Evolutionary conservation across 768 basidiomycete genomes (phyloP), one percentile per base, ranked within the genome.

Genomic region (Auricularia cornea): DNA sequence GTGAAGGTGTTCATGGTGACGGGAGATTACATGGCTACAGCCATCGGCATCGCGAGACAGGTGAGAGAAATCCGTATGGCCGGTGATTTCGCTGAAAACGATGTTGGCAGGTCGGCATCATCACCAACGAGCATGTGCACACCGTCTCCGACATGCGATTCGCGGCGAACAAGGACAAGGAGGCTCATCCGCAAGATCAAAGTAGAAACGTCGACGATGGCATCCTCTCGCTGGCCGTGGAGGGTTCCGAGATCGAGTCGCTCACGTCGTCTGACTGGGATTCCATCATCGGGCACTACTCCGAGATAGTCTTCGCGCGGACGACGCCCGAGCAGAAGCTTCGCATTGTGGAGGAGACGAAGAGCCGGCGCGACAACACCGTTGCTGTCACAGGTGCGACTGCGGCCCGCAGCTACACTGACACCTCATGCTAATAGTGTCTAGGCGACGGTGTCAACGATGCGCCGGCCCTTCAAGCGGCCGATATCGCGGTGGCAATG

Each of bases 281-380:
- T 59, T 66, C 70, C 20, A 62, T 79, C 5, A 63, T 78, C 35
- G 76, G 77, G 14, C 33, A 67, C 1, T 80, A 80, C 63, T 74
- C 73, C 14, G 75, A 79, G 60, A 75, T 84, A 33, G 82, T 81
- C 1, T 84, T 85, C 56, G 81, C 83, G 0, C 74, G 84, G 18
- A 84, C 81, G 2, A 81, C 80, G 0, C 83, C 83, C 3, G 80
- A 84, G 66, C 83, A 84, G 70, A 85, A 84, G 67, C 74, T 86
- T 65, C 72, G 77, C 16, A 86, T 86, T 64, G 83, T 86, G 18
- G 79, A 80, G 63, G 78, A 80, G 32, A 75, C 83, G 66, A 82
- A 84, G 61, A 68, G 71, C 4, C 72, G 81, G 1, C 80, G 78
- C 3, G 76, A 76, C 69, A 79, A 79, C 62, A 78, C 80, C 3